Percentiles rank a stretch among this genome's conserved stretches.
phyloP scores from a whole-genome alignment of 2,329 filamentous ascomycete species.

The Juglanconis oblonga region DNA sequence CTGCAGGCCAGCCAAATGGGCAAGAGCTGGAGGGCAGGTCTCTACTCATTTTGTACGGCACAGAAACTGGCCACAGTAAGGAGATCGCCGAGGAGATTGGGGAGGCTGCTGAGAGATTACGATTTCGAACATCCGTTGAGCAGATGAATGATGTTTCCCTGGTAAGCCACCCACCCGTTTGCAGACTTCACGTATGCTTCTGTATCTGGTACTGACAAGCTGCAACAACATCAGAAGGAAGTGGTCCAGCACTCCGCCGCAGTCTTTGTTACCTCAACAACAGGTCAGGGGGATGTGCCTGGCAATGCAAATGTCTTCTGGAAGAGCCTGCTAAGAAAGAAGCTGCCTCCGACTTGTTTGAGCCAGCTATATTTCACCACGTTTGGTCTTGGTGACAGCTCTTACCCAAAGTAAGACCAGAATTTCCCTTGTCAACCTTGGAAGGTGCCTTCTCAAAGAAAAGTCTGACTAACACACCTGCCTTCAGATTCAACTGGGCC shows the following conservation, averaged over 20 bases:
- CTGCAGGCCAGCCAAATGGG: not conserved
- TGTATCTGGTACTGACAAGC: slow-evolving; percentile 16
- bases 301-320: slow-evolving; percentile 80
- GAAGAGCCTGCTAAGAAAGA: slow-evolving; percentile 78
- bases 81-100: slow-evolving; percentile 86
- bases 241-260: slow-evolving; percentile 56
- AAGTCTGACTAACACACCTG: not conserved
- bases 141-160: slow-evolving; percentile 75
- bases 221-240: slow-evolving; percentile 38
- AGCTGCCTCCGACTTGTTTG: slow-evolving; percentile 69
- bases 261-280: slow-evolving; percentile 84
- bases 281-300: slow-evolving; percentile 91
- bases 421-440: not conserved
- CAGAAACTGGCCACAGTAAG: slow-evolving; percentile 91
- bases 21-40: slow-evolving; percentile 33
- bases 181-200: not conserved
- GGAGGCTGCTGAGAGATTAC: slow-evolving; percentile 69
- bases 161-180: slow-evolving; percentile 48
- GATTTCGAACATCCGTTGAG: slow-evolving; percentile 71
- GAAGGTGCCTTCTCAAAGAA: not conserved
- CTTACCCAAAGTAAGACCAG: slow-evolving; percentile 73
- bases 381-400: slow-evolving; percentile 92
- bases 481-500: slow-evolving; percentile 81
- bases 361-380: slow-evolving; percentile 70
- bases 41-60: slow-evolving; percentile 80